A percentile compares a stretch with the other conserved stretches of the same genome.
phyloP scores from a whole-genome alignment of 495 filamentous ascomycete genomes.

The Chaetomium cochliodes region DNA sequence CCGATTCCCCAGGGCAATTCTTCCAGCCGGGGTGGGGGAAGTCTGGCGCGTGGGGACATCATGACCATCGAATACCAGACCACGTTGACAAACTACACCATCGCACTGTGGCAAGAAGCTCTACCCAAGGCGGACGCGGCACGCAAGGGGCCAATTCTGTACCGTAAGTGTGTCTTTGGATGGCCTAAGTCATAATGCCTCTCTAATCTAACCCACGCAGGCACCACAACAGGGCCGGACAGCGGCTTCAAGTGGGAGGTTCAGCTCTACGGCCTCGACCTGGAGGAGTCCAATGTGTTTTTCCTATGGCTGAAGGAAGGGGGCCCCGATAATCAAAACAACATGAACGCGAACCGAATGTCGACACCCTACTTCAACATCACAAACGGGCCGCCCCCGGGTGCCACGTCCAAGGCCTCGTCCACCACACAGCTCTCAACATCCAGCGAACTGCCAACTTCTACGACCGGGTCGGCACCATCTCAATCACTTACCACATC shows the following conservation, averaged over 20 bases:
- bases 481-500: not conserved
- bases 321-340: not conserved
- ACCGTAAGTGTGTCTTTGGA: slow-evolving; percentile 16
- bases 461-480: not conserved
- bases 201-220: not conserved
- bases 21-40: not conserved
- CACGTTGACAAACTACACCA: slow-evolving; percentile 19
- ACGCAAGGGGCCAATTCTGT: slow-evolving; percentile 26
- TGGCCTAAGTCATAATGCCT: not conserved
- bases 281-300: slow-evolving; percentile 32
- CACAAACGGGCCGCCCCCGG: not conserved
- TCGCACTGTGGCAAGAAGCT: slow-evolving; percentile 28
- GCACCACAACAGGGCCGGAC: not conserved
- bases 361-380: slow-evolving; percentile 41
- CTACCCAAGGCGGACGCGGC: slow-evolving; percentile 4
- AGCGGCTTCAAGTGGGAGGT: slow-evolving; percentile 36
- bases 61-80: slow-evolving; percentile 25
- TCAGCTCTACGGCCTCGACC: slow-evolving; percentile 32
- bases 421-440: not conserved
- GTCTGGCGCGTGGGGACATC: slow-evolving; percentile 19
- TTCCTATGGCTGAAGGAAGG: slow-evolving; percentile 36
- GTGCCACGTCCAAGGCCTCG: not conserved
- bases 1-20: not conserved
- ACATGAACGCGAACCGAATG: not conserved
- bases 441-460: not conserved